phyloP scores from a whole-genome alignment of 2,329 filamentous ascomycete genomes.

The Monilinia vaccinii-corymbosi region DNA sequence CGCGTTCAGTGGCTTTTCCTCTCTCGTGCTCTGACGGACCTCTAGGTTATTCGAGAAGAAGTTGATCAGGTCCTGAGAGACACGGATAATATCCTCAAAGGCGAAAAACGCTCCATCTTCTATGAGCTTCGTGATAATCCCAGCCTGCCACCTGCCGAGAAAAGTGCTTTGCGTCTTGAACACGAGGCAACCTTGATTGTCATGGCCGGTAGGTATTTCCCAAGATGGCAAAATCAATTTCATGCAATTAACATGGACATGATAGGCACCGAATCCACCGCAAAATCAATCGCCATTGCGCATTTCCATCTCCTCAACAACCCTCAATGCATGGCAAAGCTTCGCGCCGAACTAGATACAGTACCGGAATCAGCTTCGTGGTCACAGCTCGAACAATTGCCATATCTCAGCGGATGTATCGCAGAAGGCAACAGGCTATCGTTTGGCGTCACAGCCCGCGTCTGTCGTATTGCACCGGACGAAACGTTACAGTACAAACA shows the following conservation, averaged over 20 bases:
- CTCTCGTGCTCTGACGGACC: too few species aligned
- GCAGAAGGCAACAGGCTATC: conserved; percentile 27
- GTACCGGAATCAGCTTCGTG: conserved; percentile 6
- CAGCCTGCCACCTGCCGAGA: conserved; percentile 23
- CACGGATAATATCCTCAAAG: neutral
- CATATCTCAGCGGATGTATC: conserved; percentile 26
- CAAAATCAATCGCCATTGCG: neutral
- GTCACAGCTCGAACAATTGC: conserved; percentile 20
- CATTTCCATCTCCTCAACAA: conserved; percentile 25
- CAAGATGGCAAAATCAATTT: neutral
- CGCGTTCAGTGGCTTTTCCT: too few species aligned
- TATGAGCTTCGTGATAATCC: conserved; percentile 4
- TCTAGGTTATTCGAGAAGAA: conserved; percentile 5
- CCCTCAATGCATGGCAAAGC: conserved; percentile 20
- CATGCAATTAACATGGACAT: neutral
- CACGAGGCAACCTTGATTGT: conserved; percentile 29
- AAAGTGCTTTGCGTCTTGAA: conserved; percentile 25
- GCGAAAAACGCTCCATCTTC: conserved; percentile 7
- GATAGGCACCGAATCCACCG: neutral
- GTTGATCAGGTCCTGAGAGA: neutral
- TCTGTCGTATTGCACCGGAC: conserved; percentile 19
- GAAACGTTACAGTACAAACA: conserved; percentile 3
- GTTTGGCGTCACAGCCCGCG: conserved; percentile 26
- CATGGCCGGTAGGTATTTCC: conserved; percentile 22
- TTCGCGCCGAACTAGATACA: conserved; percentile 30